Evolutionary conservation across 208 protist species (phyloP).

Genomic region (Leptomonas pyrrhocoris): DNA sequence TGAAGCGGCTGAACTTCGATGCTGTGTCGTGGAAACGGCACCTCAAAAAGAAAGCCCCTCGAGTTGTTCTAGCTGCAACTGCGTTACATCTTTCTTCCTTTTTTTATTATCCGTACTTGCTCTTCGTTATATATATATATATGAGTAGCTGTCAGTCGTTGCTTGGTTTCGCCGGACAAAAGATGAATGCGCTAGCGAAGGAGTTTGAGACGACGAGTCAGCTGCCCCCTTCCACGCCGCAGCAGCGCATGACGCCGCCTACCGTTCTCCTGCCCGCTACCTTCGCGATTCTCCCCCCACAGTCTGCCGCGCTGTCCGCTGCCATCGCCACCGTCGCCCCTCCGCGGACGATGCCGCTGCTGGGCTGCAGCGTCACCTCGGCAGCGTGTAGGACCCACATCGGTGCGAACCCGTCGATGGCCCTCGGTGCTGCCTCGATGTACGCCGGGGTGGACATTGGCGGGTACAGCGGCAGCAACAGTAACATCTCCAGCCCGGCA

Average conservation of each 20-base stretch:
- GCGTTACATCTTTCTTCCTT: no score
- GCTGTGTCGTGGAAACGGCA: no score
- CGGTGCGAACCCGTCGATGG: neutral
- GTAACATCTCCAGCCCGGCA: neutral
- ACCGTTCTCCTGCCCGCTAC: constrained; percentile 35
- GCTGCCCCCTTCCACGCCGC: constrained; percentile 33
- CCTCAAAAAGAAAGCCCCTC: no score
- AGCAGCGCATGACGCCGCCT: constrained; percentile 25
- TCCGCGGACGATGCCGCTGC: neutral
- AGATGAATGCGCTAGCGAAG: constrained; percentile 10
- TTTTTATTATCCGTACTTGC: no score
- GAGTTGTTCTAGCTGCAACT: no score
- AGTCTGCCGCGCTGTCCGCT: constrained; percentile 7
- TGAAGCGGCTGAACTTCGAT: no score
- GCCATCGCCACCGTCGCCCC: neutral
- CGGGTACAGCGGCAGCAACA: neutral
- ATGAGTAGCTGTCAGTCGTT: no score
- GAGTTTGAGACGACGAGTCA: constrained; percentile 37
- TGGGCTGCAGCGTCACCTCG: constrained; percentile 1
- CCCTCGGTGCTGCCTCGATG: neutral
- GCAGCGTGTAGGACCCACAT: neutral
- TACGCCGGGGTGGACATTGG: neutral
- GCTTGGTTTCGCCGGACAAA: no score
- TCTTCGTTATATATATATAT: no score
- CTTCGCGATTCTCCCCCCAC: constrained; percentile 2